Evolutionary conservation across 495 filamentous ascomycete genomes (phyloP).

Genomic region (Penicillium coffeae): DNA sequence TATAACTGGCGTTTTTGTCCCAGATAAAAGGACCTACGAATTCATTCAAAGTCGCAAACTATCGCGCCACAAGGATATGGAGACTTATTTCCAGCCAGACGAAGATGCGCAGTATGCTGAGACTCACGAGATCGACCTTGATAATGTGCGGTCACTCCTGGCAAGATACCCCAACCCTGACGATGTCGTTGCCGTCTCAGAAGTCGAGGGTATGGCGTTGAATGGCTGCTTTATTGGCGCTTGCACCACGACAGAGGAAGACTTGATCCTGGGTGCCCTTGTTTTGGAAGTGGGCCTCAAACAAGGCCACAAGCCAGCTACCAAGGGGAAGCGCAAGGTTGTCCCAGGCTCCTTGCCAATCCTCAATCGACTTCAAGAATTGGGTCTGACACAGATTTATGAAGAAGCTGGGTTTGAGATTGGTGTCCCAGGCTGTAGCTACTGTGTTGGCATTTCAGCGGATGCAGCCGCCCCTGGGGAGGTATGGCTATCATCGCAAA

Average conservation of each 20-base stretch:
- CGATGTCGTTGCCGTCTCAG: conserved; percentile 39
- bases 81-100: conserved; percentile 36
- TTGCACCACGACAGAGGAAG: conserved; percentile 47
- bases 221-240: conserved; percentile 50
- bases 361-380: conserved; percentile 24
- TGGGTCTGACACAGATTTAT: conserved; percentile 36
- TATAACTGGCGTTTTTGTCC: conserved; percentile 39
- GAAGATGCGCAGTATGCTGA: conserved; percentile 36
- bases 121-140: conserved; percentile 33
- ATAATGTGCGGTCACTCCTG: conserved; percentile 31
- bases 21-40: conserved; percentile 30
- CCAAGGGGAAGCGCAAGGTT: conserved; percentile 34
- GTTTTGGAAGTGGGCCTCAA: conserved; percentile 36
- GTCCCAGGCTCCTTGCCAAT: conserved; percentile 40
- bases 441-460: conserved; percentile 44
- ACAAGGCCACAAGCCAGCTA: conserved; percentile 21
- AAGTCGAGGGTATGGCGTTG: conserved; percentile 25
- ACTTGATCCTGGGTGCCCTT: conserved; percentile 39
- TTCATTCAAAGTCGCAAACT: conserved; percentile 32
- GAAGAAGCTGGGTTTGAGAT: conserved; percentile 38
- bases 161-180: conserved; percentile 44
- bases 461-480: conserved; percentile 40
- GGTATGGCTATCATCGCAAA: conserved; percentile 45
- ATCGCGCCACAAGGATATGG: conserved; percentile 25
- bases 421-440: conserved; percentile 42